Base-by-base conservation (phyloP, 768 basidiomycete species). In the Gymnopilus dilepis region DNA sequence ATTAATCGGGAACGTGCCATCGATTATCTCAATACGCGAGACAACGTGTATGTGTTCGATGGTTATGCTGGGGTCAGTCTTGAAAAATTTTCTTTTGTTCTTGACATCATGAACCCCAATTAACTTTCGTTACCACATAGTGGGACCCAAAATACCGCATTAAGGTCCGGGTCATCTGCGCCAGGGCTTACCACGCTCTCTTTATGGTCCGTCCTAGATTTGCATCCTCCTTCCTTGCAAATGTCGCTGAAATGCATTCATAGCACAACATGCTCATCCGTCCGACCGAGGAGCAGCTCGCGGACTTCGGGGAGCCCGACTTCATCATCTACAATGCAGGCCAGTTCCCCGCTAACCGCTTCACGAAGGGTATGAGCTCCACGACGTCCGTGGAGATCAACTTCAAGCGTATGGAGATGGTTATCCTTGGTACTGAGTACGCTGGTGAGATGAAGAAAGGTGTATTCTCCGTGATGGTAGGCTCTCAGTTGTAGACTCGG, bases 361-460 rank as follows among this genome's bases (percentile, higher is more conserved):
- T 99, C 86, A 99, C 97, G 63, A 95, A 97, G 82, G 97, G 97
- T 77, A 99, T 99, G 97, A 97, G 94, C 64, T 97, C 95, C 9
- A 94, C 95, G 26, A 99, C 97, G 6, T 97, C 96, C 2, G 97
- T 99, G 54, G 97, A 98, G 80, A 94, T 99, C 84, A 99, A 99
- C 86, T 99, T 99, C 81, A 97, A 97, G 84, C 93, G 97, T 41
- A 97, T 96, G 95, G 97, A 99, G 78, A 99, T 99, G 97, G 97
- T 99, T 71, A 99, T 99, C 72, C 93, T 99, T 69, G 97, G 93
- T 58, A 97, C 95, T 33, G 95, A 98, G 75, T 98, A 98, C 72
- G 95, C 95, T 31, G 95, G 95, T 54, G 95, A 99, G 82, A 99
- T 99, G 97, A 99, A 99, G 83, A 99, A 99, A 87, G 97, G 97